These are phyloP conservation scores for Hondaea fermentalgiana DNA, from an alignment of 108 stramenopile species.

Conservation along the genomic window DNA sequence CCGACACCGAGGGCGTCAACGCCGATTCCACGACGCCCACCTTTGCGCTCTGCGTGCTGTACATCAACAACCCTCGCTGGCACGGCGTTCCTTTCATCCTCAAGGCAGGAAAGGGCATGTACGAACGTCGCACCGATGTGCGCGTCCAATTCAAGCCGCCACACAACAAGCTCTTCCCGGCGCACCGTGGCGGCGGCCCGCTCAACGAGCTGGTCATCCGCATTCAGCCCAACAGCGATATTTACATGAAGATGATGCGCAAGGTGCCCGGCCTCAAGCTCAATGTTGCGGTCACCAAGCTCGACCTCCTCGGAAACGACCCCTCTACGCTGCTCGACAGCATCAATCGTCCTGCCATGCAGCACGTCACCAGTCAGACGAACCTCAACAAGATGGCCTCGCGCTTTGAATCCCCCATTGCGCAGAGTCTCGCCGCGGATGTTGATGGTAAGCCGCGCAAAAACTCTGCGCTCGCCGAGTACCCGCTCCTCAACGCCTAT, in stretches of 20 bases:
- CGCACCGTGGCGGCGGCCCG: constrained; percentile 51
- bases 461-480: neutral
- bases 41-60: constrained; percentile 70
- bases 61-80: constrained; percentile 89
- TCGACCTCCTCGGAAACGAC: neutral
- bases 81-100: constrained; percentile 90
- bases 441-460: neutral
- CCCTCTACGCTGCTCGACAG: neutral
- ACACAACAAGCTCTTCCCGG: constrained; percentile 54
- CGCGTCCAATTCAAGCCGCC: constrained; percentile 83
- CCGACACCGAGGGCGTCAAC: constrained; percentile 58
- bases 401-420: neutral
- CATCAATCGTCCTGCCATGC: neutral
- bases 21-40: constrained; percentile 76
- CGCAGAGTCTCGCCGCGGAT: neutral
- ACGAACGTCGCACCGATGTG: constrained; percentile 90
- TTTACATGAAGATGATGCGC: constrained; percentile 66
- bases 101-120: constrained; percentile 89
- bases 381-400: constrained; percentile 35
- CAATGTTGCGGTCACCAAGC: neutral
- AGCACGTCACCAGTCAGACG: constrained; percentile 31
- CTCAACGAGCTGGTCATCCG: constrained; percentile 89
- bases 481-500: constrained; percentile 38
- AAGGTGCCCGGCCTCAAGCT: constrained; percentile 42
- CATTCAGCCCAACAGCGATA: constrained; percentile 73